phyloP scores from a whole-genome alignment of 345 rosid species.

The Brassica rapa region DNA sequence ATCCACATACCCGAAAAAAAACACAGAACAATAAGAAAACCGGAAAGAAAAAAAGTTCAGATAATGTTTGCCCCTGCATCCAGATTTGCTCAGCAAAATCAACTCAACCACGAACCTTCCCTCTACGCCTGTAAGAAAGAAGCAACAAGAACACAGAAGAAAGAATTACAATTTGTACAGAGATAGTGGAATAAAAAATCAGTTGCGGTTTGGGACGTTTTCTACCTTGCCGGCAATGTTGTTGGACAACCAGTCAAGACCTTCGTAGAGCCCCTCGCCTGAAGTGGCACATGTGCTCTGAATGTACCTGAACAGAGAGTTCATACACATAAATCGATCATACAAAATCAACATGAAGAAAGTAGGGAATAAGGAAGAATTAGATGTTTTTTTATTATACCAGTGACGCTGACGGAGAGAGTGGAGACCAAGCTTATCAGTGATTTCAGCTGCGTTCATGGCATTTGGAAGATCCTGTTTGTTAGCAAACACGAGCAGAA shows the following conservation, averaged over 20 bases:
- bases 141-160: background rate
- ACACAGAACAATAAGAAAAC: background rate
- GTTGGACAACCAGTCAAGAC: conserved; percentile 32
- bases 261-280: conserved; percentile 33
- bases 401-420: conserved; percentile 28
- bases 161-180: background rate
- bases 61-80: conserved; percentile 23
- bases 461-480: conserved; percentile 76
- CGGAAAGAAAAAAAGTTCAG: background rate
- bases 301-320: conserved; percentile 21
- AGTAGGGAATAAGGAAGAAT: background rate
- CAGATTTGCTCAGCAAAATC: conserved; percentile 19
- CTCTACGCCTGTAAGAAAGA: conserved; percentile 10
- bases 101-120: background rate
- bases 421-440: conserved; percentile 27
- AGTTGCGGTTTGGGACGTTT: background rate
- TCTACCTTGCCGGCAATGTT: conserved; percentile 23
- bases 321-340: background rate
- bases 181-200: background rate
- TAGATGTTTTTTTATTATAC: background rate
- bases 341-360: background rate
- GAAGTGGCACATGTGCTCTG: conserved; percentile 31
- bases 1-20: background rate
- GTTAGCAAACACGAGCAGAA: conserved; percentile 65
- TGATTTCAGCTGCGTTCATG: conserved; percentile 30